Conservation (phyloP, 139 green algal genomes). For the Chlamydomonas sp. region DNA sequence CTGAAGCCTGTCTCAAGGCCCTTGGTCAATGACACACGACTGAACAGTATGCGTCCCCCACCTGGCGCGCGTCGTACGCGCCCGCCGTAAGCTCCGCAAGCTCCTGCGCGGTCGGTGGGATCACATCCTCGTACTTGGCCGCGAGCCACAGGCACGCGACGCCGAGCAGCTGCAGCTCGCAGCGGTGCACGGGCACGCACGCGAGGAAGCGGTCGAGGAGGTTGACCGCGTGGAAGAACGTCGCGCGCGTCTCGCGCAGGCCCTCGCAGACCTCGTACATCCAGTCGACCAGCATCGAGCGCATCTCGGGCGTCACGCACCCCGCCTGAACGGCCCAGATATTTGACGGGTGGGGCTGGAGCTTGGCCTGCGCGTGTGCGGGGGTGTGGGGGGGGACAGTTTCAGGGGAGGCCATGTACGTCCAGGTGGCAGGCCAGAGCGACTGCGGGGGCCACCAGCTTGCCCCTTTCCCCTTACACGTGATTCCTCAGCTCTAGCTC, state of each 20-base stretch:
- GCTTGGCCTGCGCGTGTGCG: too few relatives aligned
- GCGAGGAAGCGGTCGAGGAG: conserved; percentile 69
- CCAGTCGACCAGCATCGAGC: conserved; percentile 23
- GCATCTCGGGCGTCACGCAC: conserved; percentile 10
- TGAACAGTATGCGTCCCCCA: too few relatives aligned
- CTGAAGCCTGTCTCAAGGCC: too few relatives aligned
- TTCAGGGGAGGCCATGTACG: too few relatives aligned
- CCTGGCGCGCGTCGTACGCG: too few relatives aligned
- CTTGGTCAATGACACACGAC: too few relatives aligned
- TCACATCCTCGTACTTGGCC: conserved; percentile 93
- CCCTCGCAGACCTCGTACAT: conserved; percentile 50
- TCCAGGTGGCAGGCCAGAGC: too few relatives aligned
- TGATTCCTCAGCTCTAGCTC: too few relatives aligned
- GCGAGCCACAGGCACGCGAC: conserved; percentile 84
- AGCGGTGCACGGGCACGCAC: not conserved
- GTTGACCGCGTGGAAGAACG: conserved; percentile 71
- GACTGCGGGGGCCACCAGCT: too few relatives aligned
- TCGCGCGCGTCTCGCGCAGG: conserved; percentile 78
- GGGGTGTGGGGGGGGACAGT: too few relatives aligned
- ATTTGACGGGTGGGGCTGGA: too few relatives aligned
- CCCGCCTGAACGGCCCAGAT: not conserved
- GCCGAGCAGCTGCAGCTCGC: conserved; percentile 48
- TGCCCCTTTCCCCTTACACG: too few relatives aligned
- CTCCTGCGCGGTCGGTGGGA: conserved; percentile 66
- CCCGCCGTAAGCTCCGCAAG: conserved; percentile 88